Conservation (phyloP, 208 protist species). For the Ichthyophonus hoferi region DNA sequence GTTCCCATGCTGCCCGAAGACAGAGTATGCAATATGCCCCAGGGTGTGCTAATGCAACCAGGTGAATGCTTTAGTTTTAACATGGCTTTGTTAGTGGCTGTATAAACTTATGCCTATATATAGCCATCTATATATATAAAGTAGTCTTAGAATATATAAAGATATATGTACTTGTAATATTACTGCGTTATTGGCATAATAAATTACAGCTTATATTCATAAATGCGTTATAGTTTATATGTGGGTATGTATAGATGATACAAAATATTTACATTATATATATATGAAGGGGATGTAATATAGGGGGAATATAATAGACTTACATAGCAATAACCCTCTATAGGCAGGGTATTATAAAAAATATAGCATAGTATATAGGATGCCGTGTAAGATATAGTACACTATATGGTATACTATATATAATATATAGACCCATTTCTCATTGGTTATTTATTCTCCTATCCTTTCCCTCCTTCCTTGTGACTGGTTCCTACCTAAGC, state of each 20-base stretch:
- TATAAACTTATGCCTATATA: neutral
- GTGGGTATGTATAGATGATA: neutral
- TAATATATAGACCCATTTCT: too few species aligned
- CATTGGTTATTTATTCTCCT: too few species aligned
- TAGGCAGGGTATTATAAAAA: too few species aligned
- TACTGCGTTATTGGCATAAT: neutral
- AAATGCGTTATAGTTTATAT: neutral
- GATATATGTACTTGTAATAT: too few species aligned
- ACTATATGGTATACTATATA: too few species aligned
- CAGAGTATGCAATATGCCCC: neutral
- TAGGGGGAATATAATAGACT: neutral
- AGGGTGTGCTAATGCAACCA: neutral
- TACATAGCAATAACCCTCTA: neutral
- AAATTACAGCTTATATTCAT: neutral
- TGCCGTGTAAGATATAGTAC: too few species aligned
- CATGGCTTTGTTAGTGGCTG: too few species aligned
- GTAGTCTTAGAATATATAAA: too few species aligned
- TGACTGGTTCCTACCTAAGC: too few species aligned
- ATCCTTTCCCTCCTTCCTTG: too few species aligned
- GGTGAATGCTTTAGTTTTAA: neutral
- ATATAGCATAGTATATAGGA: too few species aligned
- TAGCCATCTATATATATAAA: too few species aligned
- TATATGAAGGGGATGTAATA: neutral
- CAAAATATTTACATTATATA: neutral
- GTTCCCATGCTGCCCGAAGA: slow-evolving; percentile 11